Base-by-base conservation (phyloP, 73 alveolate genomes). In the Paramecium biaurelia region DNA sequence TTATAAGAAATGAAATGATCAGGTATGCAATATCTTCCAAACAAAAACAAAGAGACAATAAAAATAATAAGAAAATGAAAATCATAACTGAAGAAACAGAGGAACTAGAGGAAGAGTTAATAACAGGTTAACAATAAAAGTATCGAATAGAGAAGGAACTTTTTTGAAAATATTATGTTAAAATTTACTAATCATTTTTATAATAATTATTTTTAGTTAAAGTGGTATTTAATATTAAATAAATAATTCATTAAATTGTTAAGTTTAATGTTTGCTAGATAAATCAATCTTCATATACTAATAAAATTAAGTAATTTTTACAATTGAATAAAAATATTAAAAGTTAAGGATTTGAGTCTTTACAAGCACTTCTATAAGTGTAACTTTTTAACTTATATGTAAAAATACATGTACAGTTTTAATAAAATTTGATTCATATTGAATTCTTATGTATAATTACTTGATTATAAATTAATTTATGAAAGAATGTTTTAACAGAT, bases 101-200 rank as follows among this genome's bases (percentile, higher is more conserved):
- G 49, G 82, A 63, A 63, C 42, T 63, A 11, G 82, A 63, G 10
- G 82, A 63, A 24, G 82, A 63, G 6, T 63, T 63, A 11, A 32
- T 28, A 8, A 12, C 24, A 7, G 45, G 1, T 1, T 32, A 14
- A 12, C 28, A 11, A 63, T 4, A 63, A 28, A 32, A 63, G 15
- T 5, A 28, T 32, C 20, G 82, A 23, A 9, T 28, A 63, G 82
- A 26, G 26, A 9, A 11, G 28, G 26, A 28, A 28, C 47, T 26
- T 63, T 11, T 28, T 63, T 15, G 82, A 32, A 63, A 24, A 32
- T 1, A 28, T 28, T 24, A 26, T 20, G 5, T 63, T 26, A 28
- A 28, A 63, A 23, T 63, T 63, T 63, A 63, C 82, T 63, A 63
- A 63, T 63, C 37, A 63, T 63, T 63, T 63, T 63, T 63, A 63